Percentiles rank a stretch among this genome's conserved stretches.
These are phyloP conservation scores for Solanum acaule DNA, from an alignment of 257 asterid species.

Conservation along the genomic window DNA sequence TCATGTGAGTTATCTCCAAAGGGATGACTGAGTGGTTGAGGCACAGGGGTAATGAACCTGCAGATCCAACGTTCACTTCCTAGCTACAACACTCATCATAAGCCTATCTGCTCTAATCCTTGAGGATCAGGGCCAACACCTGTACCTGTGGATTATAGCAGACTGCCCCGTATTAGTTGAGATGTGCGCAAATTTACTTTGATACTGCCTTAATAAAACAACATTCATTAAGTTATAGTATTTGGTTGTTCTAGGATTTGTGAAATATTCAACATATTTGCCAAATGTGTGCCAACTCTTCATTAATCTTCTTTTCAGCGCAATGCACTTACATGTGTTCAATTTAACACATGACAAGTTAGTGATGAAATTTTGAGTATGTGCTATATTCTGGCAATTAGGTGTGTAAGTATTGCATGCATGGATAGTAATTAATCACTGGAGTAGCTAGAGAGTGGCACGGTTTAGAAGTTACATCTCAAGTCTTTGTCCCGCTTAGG, in stretches of 20 bases:
- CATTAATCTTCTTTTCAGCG: background rate
- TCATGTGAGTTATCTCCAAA: background rate
- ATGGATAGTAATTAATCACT: background rate
- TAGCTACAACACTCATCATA: background rate
- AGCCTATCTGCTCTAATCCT: background rate
- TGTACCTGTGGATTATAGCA: background rate
- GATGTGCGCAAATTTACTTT: background rate
- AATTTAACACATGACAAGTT: background rate
- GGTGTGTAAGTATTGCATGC: background rate
- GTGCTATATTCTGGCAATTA: background rate
- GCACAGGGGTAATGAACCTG: background rate
- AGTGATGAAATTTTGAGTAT: background rate
- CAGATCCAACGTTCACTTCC: background rate
- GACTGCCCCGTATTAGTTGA: background rate
- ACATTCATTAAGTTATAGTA: background rate
- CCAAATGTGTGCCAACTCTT: background rate
- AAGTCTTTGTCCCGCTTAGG: background rate
- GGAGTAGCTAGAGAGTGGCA: background rate
- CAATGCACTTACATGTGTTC: background rate
- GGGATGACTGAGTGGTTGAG: background rate
- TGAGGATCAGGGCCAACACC: background rate
- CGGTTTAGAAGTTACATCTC: background rate
- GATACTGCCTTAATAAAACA: background rate
- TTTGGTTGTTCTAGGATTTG: background rate
- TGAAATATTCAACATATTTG: background rate